These are phyloP conservation scores for Saccharomyces cerevisiae DNA, from an alignment of 805 yeast species.

Conservation along the genomic window DNA sequence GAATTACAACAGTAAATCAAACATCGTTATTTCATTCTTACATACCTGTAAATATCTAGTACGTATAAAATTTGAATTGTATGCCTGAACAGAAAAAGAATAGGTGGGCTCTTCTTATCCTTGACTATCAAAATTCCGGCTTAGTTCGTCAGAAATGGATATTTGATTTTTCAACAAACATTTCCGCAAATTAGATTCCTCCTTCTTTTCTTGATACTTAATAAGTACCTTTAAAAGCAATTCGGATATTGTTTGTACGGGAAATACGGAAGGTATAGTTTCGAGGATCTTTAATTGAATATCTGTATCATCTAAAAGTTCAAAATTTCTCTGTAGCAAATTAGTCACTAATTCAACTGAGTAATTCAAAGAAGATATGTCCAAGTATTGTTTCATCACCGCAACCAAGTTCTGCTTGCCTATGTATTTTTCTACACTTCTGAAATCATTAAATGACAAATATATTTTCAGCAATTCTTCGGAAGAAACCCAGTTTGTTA, in stretches of 20 bases:
- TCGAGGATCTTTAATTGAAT: slow-evolving; percentile 8
- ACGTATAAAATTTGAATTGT: not conserved
- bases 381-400: slow-evolving; percentile 16
- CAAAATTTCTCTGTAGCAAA: slow-evolving; percentile 15
- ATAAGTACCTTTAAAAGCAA: slow-evolving; percentile 11
- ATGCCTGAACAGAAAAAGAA: not conserved
- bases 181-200: slow-evolving; percentile 14
- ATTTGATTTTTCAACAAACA: slow-evolving; percentile 18
- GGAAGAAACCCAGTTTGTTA: slow-evolving; percentile 1
- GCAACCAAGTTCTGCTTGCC: slow-evolving; percentile 9
- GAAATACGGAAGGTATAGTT: slow-evolving; percentile 13
- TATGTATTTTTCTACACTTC: slow-evolving; percentile 13
- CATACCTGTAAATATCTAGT: not conserved
- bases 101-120: not conserved
- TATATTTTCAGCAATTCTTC: slow-evolving; percentile 12
- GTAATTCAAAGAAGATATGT: slow-evolving; percentile 3
- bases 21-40: not conserved
- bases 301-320: slow-evolving; percentile 5
- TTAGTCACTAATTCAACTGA: slow-evolving; percentile 8
- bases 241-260: slow-evolving; percentile 10
- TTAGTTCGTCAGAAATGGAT: slow-evolving; percentile 4
- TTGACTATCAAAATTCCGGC: not conserved
- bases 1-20: slow-evolving; percentile 4
- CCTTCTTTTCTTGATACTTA: slow-evolving; percentile 4
- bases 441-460: slow-evolving; percentile 21